A percentile compares a stretch with the other conserved stretches of the same genome.
Evolutionary conservation across 805 yeast genomes (phyloP).

Genomic region (Saccharomyces eubayanus): DNA sequence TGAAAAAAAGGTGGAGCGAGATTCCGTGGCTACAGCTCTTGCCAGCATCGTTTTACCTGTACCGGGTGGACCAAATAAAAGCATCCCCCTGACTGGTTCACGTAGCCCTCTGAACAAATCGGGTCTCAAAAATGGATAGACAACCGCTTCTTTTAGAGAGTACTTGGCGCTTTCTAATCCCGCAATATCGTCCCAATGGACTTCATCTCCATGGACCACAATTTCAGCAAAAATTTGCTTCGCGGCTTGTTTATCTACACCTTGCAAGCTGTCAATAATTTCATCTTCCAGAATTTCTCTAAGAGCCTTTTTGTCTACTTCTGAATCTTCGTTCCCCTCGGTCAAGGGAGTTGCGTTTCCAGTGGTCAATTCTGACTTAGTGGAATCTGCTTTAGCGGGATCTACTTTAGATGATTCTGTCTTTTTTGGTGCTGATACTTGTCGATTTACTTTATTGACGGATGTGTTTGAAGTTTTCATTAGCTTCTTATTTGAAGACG

Average conservation of each 20-base stretch:
- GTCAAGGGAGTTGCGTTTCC: not conserved
- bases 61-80: constrained; percentile 97
- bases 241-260: constrained; percentile 74
- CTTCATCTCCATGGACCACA: constrained; percentile 82
- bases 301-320: constrained; percentile 5
- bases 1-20: constrained; percentile 84
- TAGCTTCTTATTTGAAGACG: not conserved
- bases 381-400: not conserved
- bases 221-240: constrained; percentile 81
- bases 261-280: constrained; percentile 36
- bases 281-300: constrained; percentile 19
- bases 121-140: constrained; percentile 89
- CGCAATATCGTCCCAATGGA: constrained; percentile 91
- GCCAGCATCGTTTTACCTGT: constrained; percentile 98
- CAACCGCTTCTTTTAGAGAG: constrained; percentile 88
- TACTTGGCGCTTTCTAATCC: constrained; percentile 85
- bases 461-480: not conserved
- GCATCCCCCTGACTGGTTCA: constrained; percentile 95
- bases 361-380: not conserved
- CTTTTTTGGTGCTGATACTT: not conserved
- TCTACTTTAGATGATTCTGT: not conserved
- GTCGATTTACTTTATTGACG: not conserved
- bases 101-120: constrained; percentile 84
- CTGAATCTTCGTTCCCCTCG: not conserved
- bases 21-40: constrained; percentile 91